Conservation (phyloP, 257 asterid genomes). For the Gardenia jasminoides region DNA sequence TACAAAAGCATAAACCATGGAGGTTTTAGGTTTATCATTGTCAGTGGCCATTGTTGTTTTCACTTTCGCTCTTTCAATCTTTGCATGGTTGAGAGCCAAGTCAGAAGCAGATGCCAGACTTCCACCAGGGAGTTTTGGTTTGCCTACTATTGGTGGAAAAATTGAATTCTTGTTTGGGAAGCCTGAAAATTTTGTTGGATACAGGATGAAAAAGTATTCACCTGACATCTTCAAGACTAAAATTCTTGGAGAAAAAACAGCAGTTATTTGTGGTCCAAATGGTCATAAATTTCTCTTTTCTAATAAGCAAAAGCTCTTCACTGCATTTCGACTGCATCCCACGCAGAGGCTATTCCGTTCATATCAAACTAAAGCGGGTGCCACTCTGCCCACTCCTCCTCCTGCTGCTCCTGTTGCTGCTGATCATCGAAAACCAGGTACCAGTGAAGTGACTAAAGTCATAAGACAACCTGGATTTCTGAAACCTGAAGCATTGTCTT, state of each 20-base stretch:
- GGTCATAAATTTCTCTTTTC: slow-evolving; percentile 73
- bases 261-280: slow-evolving; percentile 63
- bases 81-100: too few relatives aligned
- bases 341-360: slow-evolving; percentile 60
- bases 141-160: slow-evolving; percentile 62
- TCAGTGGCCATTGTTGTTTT: too few relatives aligned
- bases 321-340: slow-evolving; percentile 58
- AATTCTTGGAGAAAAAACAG: slow-evolving; percentile 72
- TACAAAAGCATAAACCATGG: too few relatives aligned
- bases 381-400: not conserved
- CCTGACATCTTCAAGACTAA: slow-evolving; percentile 57
- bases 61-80: too few relatives aligned
- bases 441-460: slow-evolving; percentile 25
- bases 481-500: slow-evolving; percentile 58
- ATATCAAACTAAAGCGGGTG: slow-evolving; percentile 25
- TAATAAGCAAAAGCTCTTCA: slow-evolving; percentile 56
- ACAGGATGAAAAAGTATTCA: slow-evolving; percentile 57
- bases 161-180: slow-evolving; percentile 48
- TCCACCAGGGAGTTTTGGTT: slow-evolving; percentile 79
- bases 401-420: not conserved
- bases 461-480: slow-evolving; percentile 66
- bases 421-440: not conserved
- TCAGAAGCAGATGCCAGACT: too few relatives aligned
- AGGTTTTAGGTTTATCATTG: too few relatives aligned
- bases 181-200: slow-evolving; percentile 61